phyloP scores from a whole-genome alignment of 1,284 basidiomycete species.

The Phellopilus nigrolimitatus region DNA sequence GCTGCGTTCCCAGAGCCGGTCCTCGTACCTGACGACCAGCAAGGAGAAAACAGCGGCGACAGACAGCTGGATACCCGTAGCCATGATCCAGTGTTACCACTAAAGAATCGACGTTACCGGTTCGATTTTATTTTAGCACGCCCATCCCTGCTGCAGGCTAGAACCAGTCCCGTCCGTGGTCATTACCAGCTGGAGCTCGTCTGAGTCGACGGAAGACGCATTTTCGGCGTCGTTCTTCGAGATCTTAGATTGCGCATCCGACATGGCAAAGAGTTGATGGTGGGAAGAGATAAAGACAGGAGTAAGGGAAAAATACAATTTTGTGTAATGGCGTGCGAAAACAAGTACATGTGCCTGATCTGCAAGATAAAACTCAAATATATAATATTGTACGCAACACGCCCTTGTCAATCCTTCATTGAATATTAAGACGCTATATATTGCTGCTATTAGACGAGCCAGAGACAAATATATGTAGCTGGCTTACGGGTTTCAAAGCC shows the following conservation, averaged over 20 bases:
- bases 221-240: slow-evolving; percentile 22
- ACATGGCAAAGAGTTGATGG: slow-evolving; percentile 14
- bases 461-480: not conserved
- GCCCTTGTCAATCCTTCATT: not conserved
- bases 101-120: slow-evolving; percentile 68
- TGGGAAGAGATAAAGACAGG: not conserved
- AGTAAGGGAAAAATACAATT: not conserved
- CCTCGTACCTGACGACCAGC: slow-evolving; percentile 25
- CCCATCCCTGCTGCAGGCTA: slow-evolving; percentile 30
- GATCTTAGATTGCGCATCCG: slow-evolving; percentile 23
- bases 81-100: slow-evolving; percentile 62
- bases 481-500: slow-evolving; percentile 77
- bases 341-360: no score
- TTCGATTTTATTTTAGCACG: slow-evolving; percentile 35
- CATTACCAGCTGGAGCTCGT: slow-evolving; percentile 63
- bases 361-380: no score
- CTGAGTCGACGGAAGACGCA: slow-evolving; percentile 39
- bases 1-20: slow-evolving; percentile 27
- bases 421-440: not conserved
- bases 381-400: not conserved
- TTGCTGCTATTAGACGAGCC: not conserved
- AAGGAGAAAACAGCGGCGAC: slow-evolving; percentile 28
- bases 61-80: slow-evolving; percentile 77
- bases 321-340: not conserved
- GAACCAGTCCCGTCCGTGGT: slow-evolving; percentile 23